Evolutionary conservation across 306 rosid genomes (phyloP).

Genomic region (Crataegus laevigata): DNA sequence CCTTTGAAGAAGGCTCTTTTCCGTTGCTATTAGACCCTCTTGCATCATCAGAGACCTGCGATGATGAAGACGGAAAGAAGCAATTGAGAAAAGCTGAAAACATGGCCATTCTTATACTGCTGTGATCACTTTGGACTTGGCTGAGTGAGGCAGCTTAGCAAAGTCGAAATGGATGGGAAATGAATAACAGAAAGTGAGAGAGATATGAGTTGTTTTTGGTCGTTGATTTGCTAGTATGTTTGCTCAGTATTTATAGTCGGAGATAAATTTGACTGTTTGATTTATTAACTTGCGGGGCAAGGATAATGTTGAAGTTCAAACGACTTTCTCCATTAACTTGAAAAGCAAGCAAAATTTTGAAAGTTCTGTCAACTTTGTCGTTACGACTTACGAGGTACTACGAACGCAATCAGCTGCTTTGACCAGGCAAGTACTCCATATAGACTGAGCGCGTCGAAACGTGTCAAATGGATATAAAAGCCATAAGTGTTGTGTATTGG

Average conservation of each 20-base stretch:
- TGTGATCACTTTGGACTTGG: not conserved
- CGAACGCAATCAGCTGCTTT: too few species aligned
- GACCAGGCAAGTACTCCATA: not conserved
- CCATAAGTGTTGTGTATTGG: too few species aligned
- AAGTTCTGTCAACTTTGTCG: not conserved
- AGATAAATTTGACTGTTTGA: not conserved
- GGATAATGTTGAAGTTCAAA: not conserved
- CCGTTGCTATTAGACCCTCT: not conserved
- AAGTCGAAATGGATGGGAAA: not conserved
- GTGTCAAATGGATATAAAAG: not conserved
- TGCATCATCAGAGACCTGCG: not conserved
- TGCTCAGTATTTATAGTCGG: not conserved
- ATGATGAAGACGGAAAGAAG: not conserved
- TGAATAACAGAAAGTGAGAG: not conserved
- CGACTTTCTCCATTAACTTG: not conserved
- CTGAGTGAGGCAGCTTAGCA: not conserved
- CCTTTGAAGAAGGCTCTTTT: not conserved
- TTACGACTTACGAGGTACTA: too few species aligned
- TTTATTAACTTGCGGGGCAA: not conserved
- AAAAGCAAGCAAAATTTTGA: not conserved
- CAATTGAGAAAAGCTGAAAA: not conserved
- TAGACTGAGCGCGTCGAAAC: not conserved
- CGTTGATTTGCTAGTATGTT: not conserved
- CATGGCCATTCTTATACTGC: not conserved
- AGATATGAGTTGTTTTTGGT: not conserved